Evolutionary conservation across 805 yeast species (phyloP).

Genomic region (Kodamaea fukazawae): DNA sequence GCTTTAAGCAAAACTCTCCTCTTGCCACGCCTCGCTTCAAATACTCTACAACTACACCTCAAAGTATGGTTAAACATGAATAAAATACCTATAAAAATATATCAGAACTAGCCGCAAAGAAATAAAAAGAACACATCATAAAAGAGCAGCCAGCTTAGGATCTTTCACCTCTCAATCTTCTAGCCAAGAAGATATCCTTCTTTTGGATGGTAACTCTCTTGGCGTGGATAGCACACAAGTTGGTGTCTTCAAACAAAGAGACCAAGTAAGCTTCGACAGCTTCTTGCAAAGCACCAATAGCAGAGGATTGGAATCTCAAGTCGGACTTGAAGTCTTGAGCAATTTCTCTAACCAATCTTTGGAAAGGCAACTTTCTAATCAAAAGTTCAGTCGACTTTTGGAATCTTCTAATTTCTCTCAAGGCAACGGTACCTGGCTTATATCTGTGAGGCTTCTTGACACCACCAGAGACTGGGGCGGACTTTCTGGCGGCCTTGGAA

Average conservation of each 20-base stretch:
- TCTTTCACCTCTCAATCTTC: slow-evolving; percentile 51
- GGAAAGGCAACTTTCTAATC: slow-evolving; percentile 49
- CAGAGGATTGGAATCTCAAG: slow-evolving; percentile 47
- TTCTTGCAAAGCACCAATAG: slow-evolving; percentile 48
- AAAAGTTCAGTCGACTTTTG: slow-evolving; percentile 46
- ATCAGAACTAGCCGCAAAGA: slow-evolving; percentile 1
- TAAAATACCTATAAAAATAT: neutral
- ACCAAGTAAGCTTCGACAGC: slow-evolving; percentile 48
- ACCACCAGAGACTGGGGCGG: slow-evolving; percentile 48
- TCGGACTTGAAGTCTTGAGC: slow-evolving; percentile 48
- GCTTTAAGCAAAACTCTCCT: too few relatives aligned
- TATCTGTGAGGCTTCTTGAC: slow-evolving; percentile 50
- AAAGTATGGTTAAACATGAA: neutral
- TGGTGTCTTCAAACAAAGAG: slow-evolving; percentile 46
- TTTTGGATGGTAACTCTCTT: slow-evolving; percentile 48
- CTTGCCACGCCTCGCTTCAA: too few relatives aligned
- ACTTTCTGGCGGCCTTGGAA: slow-evolving; percentile 48
- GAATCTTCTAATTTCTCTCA: slow-evolving; percentile 49
- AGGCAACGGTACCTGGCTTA: slow-evolving; percentile 50
- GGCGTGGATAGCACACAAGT: slow-evolving; percentile 50
- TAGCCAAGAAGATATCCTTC: slow-evolving; percentile 49
- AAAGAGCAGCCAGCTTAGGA: slow-evolving; percentile 22
- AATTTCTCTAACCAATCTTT: slow-evolving; percentile 47
- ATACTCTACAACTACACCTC: too few relatives aligned
- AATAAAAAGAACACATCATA: slow-evolving; percentile 3